A percentile compares a stretch with the other conserved stretches of the same genome.
Conservation (phyloP, 306 rosid genomes). For the Malus sylvestris region DNA sequence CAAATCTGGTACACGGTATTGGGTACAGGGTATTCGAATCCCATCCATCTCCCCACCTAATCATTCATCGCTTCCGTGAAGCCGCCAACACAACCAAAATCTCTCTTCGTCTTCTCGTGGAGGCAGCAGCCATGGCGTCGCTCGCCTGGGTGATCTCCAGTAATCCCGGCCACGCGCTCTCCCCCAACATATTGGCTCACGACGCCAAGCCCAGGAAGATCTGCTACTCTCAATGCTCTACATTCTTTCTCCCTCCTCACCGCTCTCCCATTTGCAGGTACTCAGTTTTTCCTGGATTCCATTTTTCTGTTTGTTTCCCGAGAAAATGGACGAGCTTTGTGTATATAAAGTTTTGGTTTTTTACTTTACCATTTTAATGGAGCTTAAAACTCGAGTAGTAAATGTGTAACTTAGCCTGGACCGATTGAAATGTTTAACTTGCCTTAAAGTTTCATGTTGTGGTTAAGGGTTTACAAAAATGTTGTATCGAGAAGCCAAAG, state of each 20-base stretch:
- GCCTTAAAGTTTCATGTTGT: neutral
- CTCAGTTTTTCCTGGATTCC: neutral
- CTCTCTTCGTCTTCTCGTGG: neutral
- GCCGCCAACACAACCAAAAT: neutral
- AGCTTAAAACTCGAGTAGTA: neutral
- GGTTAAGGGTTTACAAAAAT: neutral
- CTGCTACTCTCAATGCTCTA: conserved; percentile 9
- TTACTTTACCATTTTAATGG: neutral
- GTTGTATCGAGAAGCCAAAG: neutral
- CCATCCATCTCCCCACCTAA: neutral
- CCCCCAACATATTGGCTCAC: neutral
- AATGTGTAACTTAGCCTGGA: neutral
- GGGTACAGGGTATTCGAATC: too few species aligned
- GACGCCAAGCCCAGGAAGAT: neutral
- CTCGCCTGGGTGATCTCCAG: conserved; percentile 15
- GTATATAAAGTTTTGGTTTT: neutral
- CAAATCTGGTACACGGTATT: too few species aligned
- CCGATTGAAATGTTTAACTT: neutral
- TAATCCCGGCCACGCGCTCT: neutral
- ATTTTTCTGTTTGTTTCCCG: neutral
- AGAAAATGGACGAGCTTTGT: neutral
- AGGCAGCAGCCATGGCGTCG: conserved; percentile 15
- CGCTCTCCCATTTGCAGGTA: conserved; percentile 21
- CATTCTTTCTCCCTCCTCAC: neutral
- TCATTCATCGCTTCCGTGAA: neutral